Base-by-base conservation (phyloP, 2,329 filamentous ascomycete genomes). In the Erysiphe neolycopersici region DNA sequence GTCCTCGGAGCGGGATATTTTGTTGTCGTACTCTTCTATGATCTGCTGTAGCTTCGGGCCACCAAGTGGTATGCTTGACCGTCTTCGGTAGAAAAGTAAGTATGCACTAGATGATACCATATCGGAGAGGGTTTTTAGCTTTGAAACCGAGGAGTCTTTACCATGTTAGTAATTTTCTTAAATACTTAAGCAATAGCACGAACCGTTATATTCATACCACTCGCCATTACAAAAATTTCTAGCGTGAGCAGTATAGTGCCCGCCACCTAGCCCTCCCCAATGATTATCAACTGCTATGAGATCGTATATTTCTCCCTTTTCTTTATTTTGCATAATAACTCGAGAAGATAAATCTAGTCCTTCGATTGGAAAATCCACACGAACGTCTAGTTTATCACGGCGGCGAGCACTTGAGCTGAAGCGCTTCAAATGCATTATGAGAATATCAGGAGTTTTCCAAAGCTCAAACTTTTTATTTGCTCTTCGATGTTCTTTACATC, bases 191-290 rank as follows among this genome's bases (percentile, higher is more conserved):
- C 17, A 9, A 18, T 22, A 38, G 22, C 6, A 61, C 76, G 61
- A 66, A 89, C 85, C 87, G 59, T 98, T 95, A 59, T 91, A 95
- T 52, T 91, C 81, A 59, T 94, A 94, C 89, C 89, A 98, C 58
- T 79, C 67, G 45, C 71, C 71, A 54, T 92, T 83, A 47, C 80
- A 67, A 60, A 93, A 94, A 58, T 93, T 95, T 63, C 83, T 85
- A 35, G 84, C 85, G 59, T 76, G 85, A 26, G 89, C 89, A 17
- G 85, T 95, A 62, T 98, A 98, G 60, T 98, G 89, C 0, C 89
- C 89, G 37, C 89, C 89, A 47, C 84, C 84, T 33, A 98, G 70
- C 29, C 84, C 83, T 47, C 89, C 89, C 57, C 79, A 93, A 59
- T 98, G 89, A 56, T 93, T 87, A 59, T 98, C 89, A 1, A 98